Evolutionary conservation across 2,329 filamentous ascomycete genomes (phyloP), one percentile per base, ranked within the genome.

Genomic region (Arachnomyces sp.): DNA sequence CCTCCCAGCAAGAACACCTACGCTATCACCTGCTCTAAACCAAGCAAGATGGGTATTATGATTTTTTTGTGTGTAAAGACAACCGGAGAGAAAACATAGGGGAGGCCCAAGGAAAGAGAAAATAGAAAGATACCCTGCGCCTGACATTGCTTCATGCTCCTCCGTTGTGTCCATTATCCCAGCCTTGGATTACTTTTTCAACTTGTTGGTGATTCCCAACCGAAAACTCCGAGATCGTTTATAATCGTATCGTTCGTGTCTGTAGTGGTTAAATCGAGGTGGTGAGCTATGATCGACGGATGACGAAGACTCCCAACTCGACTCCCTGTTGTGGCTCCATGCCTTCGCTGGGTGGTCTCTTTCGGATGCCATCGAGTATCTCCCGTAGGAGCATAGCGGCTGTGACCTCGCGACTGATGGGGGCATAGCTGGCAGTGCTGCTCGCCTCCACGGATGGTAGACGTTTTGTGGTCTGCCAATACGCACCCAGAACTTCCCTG

Each of bases 291-390:
- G 60, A 61, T 47, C 68, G 60, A 36, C 65, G 65, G 49, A 72
- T 68, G 43, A 72, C 66, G 48, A 71, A 72, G 12, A 72, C 61
- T 7, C 67, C 69, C 33, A 72, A 51, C 48, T 72, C 68, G 17
- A 72, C 52, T 1, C 63, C 64, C 28, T 62, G 57, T 13, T 56
- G 63, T 32, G 69, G 68, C 43, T 64, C 64, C 36, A 55, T 61
- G 40, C 61, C 65, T 20, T 41, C 39, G n/a, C 30, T 41, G 12
- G n/a, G 4, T 16, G 65, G 63, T 42, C 71, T 64, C 37, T 64
- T 66, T 30, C 66, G 67, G n/a, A 81, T 71, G 4, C 74, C 75
- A 33, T 79, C 71, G 32, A 78, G 59, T 11, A 81, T 70, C 47
- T 77, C 72, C 43, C 75, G 67, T 31, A 79, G 67, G n/a, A 80